phyloP scores from a whole-genome alignment of 1,284 basidiomycete species.

The Malassezia brasiliensis region DNA sequence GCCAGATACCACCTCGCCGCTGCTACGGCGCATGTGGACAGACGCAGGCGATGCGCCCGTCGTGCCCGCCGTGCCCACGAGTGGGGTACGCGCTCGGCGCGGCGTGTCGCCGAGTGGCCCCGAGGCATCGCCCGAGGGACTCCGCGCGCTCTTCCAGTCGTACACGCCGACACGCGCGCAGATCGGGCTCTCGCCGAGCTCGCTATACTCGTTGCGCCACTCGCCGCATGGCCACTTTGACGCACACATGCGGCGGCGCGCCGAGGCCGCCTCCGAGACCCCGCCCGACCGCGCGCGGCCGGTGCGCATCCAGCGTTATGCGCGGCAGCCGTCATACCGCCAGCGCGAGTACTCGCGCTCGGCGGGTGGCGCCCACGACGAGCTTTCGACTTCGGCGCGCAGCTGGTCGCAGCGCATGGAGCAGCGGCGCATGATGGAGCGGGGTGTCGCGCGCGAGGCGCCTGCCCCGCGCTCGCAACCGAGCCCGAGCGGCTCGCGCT shows the following conservation, averaged over 20 bases:
- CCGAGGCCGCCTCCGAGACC: neutral
- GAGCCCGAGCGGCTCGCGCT: constrained; percentile 6
- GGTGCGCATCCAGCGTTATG: constrained; percentile 13
- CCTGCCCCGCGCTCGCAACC: neutral
- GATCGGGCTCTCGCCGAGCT: constrained; percentile 4
- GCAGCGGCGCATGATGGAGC: constrained; percentile 12
- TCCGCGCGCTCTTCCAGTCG: constrained; percentile 9
- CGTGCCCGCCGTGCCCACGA: neutral
- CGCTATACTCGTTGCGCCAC: constrained; percentile 3
- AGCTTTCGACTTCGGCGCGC: neutral
- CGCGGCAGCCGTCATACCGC: constrained; percentile 11
- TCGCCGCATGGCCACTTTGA: constrained; percentile 11
- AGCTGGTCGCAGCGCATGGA: constrained; percentile 15
- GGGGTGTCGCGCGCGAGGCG: neutral
- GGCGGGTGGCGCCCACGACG: neutral
- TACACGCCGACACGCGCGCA: constrained; percentile 2
- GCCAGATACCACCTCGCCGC: neutral
- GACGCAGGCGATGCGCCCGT: neutral
- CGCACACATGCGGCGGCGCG: constrained; percentile 6
- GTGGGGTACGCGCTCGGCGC: neutral
- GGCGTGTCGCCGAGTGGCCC: neutral
- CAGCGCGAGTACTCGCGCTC: constrained; percentile 11
- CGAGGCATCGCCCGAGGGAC: neutral
- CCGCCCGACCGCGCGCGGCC: neutral
- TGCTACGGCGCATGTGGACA: constrained; percentile 1